Base-by-base conservation (phyloP, 768 basidiomycete genomes). In the Paxillus involutus region DNA sequence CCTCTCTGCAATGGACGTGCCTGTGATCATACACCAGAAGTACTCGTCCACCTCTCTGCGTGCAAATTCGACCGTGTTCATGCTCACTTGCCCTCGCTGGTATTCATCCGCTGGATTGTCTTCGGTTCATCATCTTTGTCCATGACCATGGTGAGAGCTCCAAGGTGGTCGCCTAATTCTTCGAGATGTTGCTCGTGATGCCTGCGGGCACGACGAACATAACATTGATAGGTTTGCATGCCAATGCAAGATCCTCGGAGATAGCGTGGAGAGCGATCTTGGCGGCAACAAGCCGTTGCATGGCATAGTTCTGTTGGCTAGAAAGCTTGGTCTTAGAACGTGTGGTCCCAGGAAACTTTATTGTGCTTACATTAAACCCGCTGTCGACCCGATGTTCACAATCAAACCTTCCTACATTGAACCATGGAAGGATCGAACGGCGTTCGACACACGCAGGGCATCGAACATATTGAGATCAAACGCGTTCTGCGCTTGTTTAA, bases 351-450 rank as follows among this genome's bases (percentile, higher is more conserved):
- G 21, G 12, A 12, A 14, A n/a, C 5, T 6, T 16, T 7, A 6
- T 21, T 40, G 36, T 32, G 73, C 82, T 63, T 64, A 87, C 86
- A 80, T 70, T 30, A 82, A 75, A 4, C 81, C 89, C 29, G 76
- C 79, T 47, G 91, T 64, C 3, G 88, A 90, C 12, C 89, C 88
- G 24, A 91, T 79, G 57, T 89, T 91, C 35, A 93, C 77, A 51
- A 93, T 81, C 21, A 85, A 69, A 1, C 91, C 91, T 41, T 72
- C 72, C 54, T 73, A 45, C 79, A 78, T 50, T 79, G 66, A 2
- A 87, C 84, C 91, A 92, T 92, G 61, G 84, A 75, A 1, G 90
- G 33, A 86, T 75, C 24, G 79, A 66, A 84, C 84, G 1, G 81
- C 78, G 54, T 82, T 80, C 32, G 80, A 76, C 35, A 87, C 64